phyloP scores from a whole-genome alignment of 805 yeast species.

The Candida nonsorbophila region DNA sequence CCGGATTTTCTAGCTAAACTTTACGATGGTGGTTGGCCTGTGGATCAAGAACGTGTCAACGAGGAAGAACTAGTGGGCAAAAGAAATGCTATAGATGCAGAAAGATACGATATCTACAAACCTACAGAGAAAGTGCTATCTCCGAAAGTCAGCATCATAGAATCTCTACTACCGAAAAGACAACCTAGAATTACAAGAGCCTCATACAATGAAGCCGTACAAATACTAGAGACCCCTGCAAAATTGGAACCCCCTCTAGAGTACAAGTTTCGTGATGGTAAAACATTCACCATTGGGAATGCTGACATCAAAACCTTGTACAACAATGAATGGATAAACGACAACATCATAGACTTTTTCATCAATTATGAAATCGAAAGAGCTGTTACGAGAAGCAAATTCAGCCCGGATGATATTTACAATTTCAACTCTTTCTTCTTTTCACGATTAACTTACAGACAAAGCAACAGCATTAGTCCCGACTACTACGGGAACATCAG shows the following conservation, averaged over 20 bases:
- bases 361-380: slow-evolving; percentile 50
- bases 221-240: slow-evolving; percentile 26
- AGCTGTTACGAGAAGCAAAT: slow-evolving; percentile 15
- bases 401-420: slow-evolving; percentile 37
- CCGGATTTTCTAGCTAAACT: no score
- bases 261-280: slow-evolving; percentile 49
- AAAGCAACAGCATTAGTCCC: slow-evolving; percentile 3
- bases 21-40: no score
- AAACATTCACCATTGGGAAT: slow-evolving; percentile 51
- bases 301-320: slow-evolving; percentile 76
- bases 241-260: slow-evolving; percentile 43
- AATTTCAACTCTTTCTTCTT: slow-evolving; percentile 83
- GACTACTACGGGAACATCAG: slow-evolving; percentile 58
- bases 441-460: slow-evolving; percentile 47
- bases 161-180: no score
- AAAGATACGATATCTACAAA: no score
- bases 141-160: no score
- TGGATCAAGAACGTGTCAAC: no score
- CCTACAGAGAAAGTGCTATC: no score
- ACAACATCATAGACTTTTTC: slow-evolving; percentile 81
- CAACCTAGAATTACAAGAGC: no score
- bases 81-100: no score
- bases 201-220: no score
- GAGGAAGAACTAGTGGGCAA: no score
- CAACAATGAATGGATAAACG: slow-evolving; percentile 86